Percentiles rank a stretch among this genome's conserved stretches.
Conservation (phyloP, 768 basidiomycete species). For the Boletales sp. region DNA sequence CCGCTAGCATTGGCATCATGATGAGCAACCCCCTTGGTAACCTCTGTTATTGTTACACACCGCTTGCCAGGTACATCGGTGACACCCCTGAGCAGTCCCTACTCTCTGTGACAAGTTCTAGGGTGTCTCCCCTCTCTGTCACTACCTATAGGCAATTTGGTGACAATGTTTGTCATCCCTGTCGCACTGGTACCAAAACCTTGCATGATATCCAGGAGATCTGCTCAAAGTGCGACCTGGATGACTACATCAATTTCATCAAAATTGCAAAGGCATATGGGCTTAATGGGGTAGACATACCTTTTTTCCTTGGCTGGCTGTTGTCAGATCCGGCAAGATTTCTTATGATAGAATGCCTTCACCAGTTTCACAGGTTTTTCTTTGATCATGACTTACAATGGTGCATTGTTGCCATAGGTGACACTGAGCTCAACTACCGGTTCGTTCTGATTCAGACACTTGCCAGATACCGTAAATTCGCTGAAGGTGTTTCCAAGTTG, state of each 20-base stretch:
- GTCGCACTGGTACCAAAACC: neutral
- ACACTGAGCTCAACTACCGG: slow-evolving; percentile 33
- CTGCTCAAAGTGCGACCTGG: neutral
- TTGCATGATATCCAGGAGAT: neutral
- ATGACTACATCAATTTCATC: neutral
- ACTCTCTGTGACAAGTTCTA: neutral
- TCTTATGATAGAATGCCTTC: neutral
- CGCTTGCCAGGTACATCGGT: neutral
- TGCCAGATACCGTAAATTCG: slow-evolving; percentile 34
- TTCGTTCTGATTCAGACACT: slow-evolving; percentile 35
- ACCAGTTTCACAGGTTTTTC: neutral
- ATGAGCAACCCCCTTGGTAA: neutral
- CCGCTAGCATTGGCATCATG: neutral
- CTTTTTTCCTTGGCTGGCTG: neutral
- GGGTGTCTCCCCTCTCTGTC: no score
- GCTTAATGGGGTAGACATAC: neutral
- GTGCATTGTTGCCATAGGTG: neutral
- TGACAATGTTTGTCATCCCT: neutral
- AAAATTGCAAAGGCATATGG: neutral
- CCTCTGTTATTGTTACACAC: neutral
- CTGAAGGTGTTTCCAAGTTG: slow-evolving; percentile 34
- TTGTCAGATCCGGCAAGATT: neutral
- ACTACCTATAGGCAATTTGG: neutral
- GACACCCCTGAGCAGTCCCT: neutral
- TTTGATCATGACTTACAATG: neutral